Conservation (phyloP, 371 early-diverging fungal genomes). For the Lichtheimia hyalospora region DNA sequence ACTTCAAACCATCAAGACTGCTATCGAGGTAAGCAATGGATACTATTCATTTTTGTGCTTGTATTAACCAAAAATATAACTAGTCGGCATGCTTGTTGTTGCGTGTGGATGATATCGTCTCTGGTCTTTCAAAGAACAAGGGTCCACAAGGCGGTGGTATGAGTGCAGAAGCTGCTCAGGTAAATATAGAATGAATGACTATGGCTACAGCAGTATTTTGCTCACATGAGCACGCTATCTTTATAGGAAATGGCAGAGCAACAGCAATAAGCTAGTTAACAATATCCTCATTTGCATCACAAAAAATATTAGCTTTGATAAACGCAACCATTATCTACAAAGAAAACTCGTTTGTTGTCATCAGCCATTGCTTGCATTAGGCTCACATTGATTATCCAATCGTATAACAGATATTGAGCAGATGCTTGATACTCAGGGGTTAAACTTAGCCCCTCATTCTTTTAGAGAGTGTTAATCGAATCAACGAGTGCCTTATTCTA, state of each 20-base stretch:
- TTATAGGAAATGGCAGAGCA: slow-evolving; percentile 16
- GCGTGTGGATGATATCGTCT: slow-evolving; percentile 98
- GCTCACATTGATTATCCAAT: too few relatives aligned
- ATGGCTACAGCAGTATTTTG: neutral
- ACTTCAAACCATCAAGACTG: slow-evolving; percentile 98
- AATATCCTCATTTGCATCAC: neutral
- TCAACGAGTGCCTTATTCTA: too few relatives aligned
- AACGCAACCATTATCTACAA: neutral
- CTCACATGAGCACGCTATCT: neutral
- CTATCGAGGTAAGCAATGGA: slow-evolving; percentile 81
- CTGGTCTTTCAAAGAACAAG: slow-evolving; percentile 77
- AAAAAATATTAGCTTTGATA: neutral
- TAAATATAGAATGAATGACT: neutral
- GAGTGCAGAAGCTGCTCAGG: slow-evolving; percentile 15
- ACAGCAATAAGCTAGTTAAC: neutral
- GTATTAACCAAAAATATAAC: neutral
- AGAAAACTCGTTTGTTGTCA: too few relatives aligned
- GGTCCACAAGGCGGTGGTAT: slow-evolving; percentile 32
- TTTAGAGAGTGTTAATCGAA: too few relatives aligned
- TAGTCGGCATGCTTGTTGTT: slow-evolving; percentile 89
- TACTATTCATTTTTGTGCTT: slow-evolving; percentile 6
- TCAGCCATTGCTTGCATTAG: too few relatives aligned
- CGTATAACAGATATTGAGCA: too few relatives aligned
- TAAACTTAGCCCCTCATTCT: too few relatives aligned
- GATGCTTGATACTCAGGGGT: too few relatives aligned